These are phyloP conservation scores for Fraxinus albicans DNA, from an alignment of 305 asterid genomes.

Conservation along the genomic window DNA sequence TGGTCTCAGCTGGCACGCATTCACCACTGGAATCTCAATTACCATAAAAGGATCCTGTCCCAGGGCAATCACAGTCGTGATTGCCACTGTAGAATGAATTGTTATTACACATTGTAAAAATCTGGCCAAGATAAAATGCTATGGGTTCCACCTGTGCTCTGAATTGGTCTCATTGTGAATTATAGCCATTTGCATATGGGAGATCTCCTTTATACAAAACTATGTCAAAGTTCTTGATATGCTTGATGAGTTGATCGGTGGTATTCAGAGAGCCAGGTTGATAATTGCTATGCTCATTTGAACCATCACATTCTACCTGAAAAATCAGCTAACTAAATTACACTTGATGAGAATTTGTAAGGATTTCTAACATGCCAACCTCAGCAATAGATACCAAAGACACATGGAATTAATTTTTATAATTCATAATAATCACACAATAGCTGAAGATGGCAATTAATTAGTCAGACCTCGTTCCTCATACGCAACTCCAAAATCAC, in stretches of 20 bases:
- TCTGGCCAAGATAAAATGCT: not conserved
- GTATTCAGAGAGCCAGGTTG: constrained; percentile 48
- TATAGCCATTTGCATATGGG: constrained; percentile 51
- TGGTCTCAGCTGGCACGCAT: too few relatives aligned
- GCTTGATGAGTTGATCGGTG: constrained; percentile 37
- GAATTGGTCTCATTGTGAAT: constrained; percentile 62
- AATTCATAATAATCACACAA: too few relatives aligned
- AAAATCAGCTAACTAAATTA: not conserved
- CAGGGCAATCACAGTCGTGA: too few relatives aligned
- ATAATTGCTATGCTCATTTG: constrained; percentile 45
- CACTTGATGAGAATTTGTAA: too few relatives aligned
- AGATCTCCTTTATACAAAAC: constrained; percentile 59
- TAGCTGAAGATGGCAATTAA: too few relatives aligned
- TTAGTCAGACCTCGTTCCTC: too few relatives aligned
- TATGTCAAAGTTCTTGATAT: constrained; percentile 41
- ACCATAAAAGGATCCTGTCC: too few relatives aligned
- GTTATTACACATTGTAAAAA: not conserved
- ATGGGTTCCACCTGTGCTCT: constrained; percentile 56
- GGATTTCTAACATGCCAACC: too few relatives aligned
- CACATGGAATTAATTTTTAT: too few relatives aligned
- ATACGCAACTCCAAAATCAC: too few relatives aligned
- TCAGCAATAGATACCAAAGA: too few relatives aligned
- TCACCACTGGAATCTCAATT: too few relatives aligned
- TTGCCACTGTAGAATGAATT: constrained; percentile 9
- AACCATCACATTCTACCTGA: constrained; percentile 46